These are phyloP conservation scores for Aureobasidium subglaciale DNA, from an alignment of 2,329 filamentous ascomycete genomes.

Conservation along the genomic window DNA sequence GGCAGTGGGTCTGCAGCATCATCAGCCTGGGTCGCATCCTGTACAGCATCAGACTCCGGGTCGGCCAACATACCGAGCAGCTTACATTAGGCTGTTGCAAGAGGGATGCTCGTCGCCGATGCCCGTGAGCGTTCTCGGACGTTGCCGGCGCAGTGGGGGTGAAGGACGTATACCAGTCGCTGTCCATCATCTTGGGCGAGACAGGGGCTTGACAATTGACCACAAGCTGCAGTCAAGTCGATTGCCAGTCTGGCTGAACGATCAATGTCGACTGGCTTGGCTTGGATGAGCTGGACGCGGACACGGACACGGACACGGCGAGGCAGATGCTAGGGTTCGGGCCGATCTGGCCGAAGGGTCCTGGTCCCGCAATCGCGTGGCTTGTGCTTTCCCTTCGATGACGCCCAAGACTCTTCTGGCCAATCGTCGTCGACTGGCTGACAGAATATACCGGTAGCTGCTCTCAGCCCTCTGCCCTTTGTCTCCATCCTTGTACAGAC, in stretches of 20 bases:
- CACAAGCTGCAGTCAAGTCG: neutral
- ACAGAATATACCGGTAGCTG: neutral
- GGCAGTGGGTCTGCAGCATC: constrained; percentile 50
- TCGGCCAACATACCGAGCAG: constrained; percentile 24
- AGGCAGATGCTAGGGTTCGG: neutral
- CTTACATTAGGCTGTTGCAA: constrained; percentile 49
- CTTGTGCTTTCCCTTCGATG: neutral
- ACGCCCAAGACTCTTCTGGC: neutral
- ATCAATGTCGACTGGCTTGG: neutral
- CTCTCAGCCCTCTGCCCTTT: neutral
- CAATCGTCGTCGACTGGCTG: neutral
- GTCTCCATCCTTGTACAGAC: neutral
- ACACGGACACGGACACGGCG: too few relatives aligned
- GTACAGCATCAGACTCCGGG: constrained; percentile 34
- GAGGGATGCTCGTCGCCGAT: constrained; percentile 62
- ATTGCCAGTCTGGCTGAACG: neutral
- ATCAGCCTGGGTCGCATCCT: constrained; percentile 52
- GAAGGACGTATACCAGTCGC: constrained; percentile 71
- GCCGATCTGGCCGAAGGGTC: neutral
- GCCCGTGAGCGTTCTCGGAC: constrained; percentile 45
- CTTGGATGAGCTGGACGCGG: too few relatives aligned
- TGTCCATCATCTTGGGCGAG: constrained; percentile 44
- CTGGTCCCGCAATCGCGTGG: constrained; percentile 1
- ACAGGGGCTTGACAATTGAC: neutral
- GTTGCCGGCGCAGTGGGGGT: constrained; percentile 53